Conservation (phyloP, 768 basidiomycete genomes). For the Termitomyces sp. region DNA sequence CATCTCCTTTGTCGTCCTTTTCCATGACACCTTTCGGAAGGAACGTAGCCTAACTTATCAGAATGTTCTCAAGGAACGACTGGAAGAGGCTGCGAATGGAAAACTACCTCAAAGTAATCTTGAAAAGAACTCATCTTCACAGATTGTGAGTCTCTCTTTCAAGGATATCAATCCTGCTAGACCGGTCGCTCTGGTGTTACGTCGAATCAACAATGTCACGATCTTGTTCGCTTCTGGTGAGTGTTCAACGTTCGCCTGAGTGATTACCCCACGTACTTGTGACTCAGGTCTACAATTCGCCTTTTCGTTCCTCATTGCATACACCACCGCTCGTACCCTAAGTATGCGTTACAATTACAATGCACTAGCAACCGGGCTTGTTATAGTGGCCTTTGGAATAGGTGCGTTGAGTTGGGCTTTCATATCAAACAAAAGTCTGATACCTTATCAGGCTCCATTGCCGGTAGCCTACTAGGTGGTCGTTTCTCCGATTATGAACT, state of each 20-base stretch:
- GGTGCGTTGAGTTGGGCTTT: constrained; percentile 39
- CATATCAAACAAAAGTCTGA: not conserved
- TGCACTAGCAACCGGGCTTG: constrained; percentile 67
- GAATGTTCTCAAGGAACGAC: constrained; percentile 46
- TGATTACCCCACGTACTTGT: not conserved
- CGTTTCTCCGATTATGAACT: constrained; percentile 39
- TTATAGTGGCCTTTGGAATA: constrained; percentile 69
- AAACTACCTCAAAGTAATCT: constrained; percentile 3
- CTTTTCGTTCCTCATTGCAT: constrained; percentile 64
- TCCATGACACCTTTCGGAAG: constrained; percentile 78
- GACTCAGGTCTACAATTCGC: constrained; percentile 64
- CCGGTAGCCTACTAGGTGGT: constrained; percentile 40
- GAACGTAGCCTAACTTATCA: constrained; percentile 86
- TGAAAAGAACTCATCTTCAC: constrained; percentile 21
- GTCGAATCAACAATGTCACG: constrained; percentile 59
- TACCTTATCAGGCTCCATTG: constrained; percentile 25
- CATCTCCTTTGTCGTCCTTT: constrained; percentile 55
- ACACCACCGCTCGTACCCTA: constrained; percentile 72
- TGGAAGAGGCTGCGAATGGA: constrained; percentile 16
- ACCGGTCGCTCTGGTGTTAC: constrained; percentile 54
- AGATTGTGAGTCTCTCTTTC: constrained; percentile 35
- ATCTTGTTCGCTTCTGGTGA: constrained; percentile 64
- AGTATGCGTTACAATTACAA: constrained; percentile 56
- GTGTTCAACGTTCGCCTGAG: constrained; percentile 13
- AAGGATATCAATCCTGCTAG: constrained; percentile 71